Conservation (phyloP, 2,329 filamentous ascomycete genomes). For the Colletotrichum truncatum region DNA sequence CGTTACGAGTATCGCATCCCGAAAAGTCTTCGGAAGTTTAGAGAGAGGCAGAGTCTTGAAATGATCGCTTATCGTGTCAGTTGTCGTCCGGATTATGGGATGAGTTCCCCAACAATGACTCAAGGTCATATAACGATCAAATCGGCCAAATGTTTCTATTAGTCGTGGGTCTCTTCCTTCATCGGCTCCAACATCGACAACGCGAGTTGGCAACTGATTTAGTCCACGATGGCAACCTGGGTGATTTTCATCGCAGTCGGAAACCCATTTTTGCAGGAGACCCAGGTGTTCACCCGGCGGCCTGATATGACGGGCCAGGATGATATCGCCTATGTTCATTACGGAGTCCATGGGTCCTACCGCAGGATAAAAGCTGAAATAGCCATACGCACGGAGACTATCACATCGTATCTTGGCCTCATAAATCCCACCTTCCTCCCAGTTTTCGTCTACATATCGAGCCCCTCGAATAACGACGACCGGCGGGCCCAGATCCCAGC, state of each 20-base stretch:
- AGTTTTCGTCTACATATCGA: background rate
- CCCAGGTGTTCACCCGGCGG: background rate
- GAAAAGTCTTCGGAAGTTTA: background rate
- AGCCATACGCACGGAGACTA: background rate
- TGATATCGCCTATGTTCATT: background rate
- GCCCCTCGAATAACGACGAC: background rate
- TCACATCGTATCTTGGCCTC: background rate
- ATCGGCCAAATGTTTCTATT: background rate
- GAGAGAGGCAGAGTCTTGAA: background rate
- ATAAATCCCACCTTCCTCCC: background rate
- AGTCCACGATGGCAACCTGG: background rate
- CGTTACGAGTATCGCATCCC: background rate
- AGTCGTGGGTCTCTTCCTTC: background rate
- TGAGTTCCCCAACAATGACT: background rate
- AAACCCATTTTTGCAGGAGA: background rate
- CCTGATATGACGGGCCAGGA: background rate
- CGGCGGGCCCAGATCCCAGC: too few relatives aligned
- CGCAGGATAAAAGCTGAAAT: background rate
- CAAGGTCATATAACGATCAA: background rate
- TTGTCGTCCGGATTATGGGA: background rate
- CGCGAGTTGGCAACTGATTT: background rate
- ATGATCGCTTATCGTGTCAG: background rate
- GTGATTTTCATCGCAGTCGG: background rate
- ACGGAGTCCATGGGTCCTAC: fast-evolving
- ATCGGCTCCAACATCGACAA: background rate